These are phyloP conservation scores for Hyaloraphidium curvatum DNA, from an alignment of 192 early-diverging fungal genomes.

Conservation along the genomic window DNA sequence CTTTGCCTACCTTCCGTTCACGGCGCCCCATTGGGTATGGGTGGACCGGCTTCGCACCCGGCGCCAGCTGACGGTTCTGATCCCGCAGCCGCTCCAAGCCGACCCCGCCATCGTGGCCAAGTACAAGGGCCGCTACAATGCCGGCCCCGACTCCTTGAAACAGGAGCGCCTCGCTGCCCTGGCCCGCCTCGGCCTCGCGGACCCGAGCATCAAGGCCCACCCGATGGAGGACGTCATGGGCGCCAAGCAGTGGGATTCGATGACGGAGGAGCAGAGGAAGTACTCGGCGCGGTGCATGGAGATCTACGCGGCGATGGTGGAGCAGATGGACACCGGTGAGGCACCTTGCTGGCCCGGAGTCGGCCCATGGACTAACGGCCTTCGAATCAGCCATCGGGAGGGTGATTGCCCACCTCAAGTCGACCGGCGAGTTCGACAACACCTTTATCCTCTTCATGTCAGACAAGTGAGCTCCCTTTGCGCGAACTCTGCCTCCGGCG, in stretches of 20 bases:
- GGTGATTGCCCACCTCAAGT: background rate
- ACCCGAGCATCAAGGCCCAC: background rate
- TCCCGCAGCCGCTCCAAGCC: background rate
- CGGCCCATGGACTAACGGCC: no score
- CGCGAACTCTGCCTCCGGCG: background rate
- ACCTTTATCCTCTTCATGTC: background rate
- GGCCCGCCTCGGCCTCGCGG: background rate
- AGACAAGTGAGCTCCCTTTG: background rate
- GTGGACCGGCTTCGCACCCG: no score
- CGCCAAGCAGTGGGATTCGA: background rate
- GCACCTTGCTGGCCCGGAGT: no score
- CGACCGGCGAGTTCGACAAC: background rate
- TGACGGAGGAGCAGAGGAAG: background rate
- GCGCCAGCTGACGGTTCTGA: background rate
- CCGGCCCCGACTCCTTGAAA: background rate
- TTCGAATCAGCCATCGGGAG: background rate
- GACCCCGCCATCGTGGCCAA: background rate
- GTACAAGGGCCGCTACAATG: background rate
- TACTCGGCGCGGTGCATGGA: background rate
- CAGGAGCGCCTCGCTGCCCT: background rate
- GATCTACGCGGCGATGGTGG: background rate
- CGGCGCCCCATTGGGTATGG: background rate
- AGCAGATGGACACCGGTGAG: background rate
- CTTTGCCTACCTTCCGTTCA: slow-evolving; percentile 4
- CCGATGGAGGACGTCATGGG: background rate